Percentiles rank a stretch among this genome's conserved stretches.
Evolutionary conservation across 805 yeast genomes (phyloP).

Genomic region (Metschnikowia chrysomelidarum): DNA sequence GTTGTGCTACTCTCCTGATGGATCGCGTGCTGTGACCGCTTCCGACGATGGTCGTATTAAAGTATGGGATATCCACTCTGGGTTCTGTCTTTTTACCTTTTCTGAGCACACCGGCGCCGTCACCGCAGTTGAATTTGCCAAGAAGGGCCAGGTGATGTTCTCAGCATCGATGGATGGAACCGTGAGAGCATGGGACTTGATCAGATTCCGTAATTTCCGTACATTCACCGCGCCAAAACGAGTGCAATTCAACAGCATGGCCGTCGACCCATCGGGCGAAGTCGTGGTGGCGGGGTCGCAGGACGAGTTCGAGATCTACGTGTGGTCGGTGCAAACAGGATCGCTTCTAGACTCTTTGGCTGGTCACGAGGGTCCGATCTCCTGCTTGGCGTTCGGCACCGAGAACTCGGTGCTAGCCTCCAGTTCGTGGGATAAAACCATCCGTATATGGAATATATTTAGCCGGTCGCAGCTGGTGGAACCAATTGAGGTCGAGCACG

Average conservation of each 20-base stretch:
- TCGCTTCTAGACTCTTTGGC: conserved; percentile 82
- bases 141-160: conserved; percentile 85
- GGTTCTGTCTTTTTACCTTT: conserved; percentile 90
- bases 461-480: conserved; percentile 85
- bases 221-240: conserved; percentile 91
- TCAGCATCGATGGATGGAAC: conserved; percentile 95
- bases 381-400: conserved; percentile 78
- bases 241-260: conserved; percentile 81
- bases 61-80: conserved; percentile 92
- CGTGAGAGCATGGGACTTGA: conserved; percentile 93
- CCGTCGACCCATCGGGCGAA: conserved; percentile 97
- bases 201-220: conserved; percentile 90
- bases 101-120: conserved; percentile 89
- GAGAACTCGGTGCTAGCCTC: conserved; percentile 79
- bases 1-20: conserved; percentile 90
- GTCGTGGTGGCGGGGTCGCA: conserved; percentile 92
- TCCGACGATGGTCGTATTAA: conserved; percentile 96
- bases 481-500: conserved; percentile 82
- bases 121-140: conserved; percentile 83
- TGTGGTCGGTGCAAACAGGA: conserved; percentile 97
- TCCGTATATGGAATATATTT: conserved; percentile 90
- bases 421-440: conserved; percentile 96
- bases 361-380: conserved; percentile 96
- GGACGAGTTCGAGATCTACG: conserved; percentile 85
- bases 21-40: conserved; percentile 87